These are phyloP conservation scores for Tillandsia leiboldiana DNA, from an alignment of 176 grass and related monocot genomes.

Conservation along the genomic window DNA sequence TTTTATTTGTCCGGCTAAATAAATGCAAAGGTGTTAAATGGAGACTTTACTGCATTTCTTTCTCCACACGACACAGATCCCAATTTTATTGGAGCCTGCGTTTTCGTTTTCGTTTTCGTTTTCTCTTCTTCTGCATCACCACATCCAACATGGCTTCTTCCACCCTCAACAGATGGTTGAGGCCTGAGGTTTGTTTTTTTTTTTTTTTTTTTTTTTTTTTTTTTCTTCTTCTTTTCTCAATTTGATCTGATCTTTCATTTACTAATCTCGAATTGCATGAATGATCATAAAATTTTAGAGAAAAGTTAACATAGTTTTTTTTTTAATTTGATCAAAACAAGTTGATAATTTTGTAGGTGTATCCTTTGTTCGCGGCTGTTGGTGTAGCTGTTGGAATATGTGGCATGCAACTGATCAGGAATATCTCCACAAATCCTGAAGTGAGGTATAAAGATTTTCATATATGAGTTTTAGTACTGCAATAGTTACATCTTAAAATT, in stretches of 20 bases:
- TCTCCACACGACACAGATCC: too few relatives aligned
- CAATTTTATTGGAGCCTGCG: too few relatives aligned
- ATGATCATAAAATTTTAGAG: too few relatives aligned
- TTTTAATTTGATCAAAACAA: too few relatives aligned
- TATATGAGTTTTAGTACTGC: neutral
- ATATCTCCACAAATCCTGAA: constrained; percentile 63
- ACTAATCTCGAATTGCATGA: too few relatives aligned
- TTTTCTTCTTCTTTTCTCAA: neutral
- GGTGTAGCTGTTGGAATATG: constrained; percentile 43
- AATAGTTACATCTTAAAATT: too few relatives aligned
- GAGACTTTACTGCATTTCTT: too few relatives aligned
- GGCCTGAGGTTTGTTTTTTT: constrained; percentile 23
- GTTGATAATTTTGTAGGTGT: constrained; percentile 17
- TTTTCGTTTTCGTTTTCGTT: neutral
- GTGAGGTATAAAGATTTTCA: constrained; percentile 1
- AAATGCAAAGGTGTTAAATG: too few relatives aligned
- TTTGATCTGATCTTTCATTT: too few relatives aligned
- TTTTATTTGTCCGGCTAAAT: too few relatives aligned
- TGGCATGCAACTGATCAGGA: constrained; percentile 38
- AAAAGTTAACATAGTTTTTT: too few relatives aligned
- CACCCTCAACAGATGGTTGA: constrained; percentile 26
- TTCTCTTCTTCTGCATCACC: constrained; percentile 6
- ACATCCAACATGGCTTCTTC: constrained; percentile 27
- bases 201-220: neutral
- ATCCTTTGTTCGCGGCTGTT: constrained; percentile 35